These are phyloP conservation scores for Apiotrichum siamense DNA, from an alignment of 1,284 basidiomycete species.

Conservation along the genomic window DNA sequence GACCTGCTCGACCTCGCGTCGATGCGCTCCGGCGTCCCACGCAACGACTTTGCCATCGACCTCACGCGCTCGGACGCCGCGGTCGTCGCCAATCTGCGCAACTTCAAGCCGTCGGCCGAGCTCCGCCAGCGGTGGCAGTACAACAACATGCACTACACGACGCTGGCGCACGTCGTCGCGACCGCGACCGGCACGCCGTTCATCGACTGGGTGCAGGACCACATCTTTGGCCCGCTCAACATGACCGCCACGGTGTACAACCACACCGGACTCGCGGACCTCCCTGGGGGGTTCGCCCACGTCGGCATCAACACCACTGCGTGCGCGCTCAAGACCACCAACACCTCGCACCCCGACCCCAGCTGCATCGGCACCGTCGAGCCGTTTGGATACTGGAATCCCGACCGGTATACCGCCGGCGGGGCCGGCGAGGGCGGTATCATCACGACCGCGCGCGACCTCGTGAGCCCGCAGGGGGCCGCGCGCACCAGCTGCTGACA, in stretches of 20 bases:
- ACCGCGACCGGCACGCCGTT: slow-evolving; percentile 23
- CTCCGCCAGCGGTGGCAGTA: slow-evolving; percentile 35
- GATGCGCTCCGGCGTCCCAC: slow-evolving; percentile 30
- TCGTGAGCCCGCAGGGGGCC: too few species aligned
- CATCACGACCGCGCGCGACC: slow-evolving; percentile 14
- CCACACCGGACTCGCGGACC: too few species aligned
- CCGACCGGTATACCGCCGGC: too few species aligned
- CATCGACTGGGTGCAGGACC: slow-evolving; percentile 20
- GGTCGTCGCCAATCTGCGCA: slow-evolving; percentile 17
- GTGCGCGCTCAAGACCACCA: slow-evolving; percentile 11
- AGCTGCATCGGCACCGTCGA: slow-evolving; percentile 15
- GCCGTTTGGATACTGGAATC: slow-evolving; percentile 21
- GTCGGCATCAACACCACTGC: too few species aligned
- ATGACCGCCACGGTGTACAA: slow-evolving; percentile 29
- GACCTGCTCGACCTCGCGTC: slow-evolving; percentile 46
- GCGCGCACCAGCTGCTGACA: too few species aligned
- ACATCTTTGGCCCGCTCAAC: slow-evolving; percentile 32
- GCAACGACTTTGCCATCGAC: slow-evolving; percentile 21
- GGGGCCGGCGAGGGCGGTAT: slow-evolving; percentile 24
- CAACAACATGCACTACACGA: slow-evolving; percentile 30
- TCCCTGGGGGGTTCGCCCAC: too few species aligned
- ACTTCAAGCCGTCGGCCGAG: slow-evolving; percentile 28
- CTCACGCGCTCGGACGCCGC: neutral
- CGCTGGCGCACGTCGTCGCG: slow-evolving; percentile 24
- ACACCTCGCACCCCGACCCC: slow-evolving; percentile 3